Evolutionary conservation across 2,329 filamentous ascomycete species (phyloP), one percentile per base, ranked within the genome.

Genomic region (Fusarium stilboides): DNA sequence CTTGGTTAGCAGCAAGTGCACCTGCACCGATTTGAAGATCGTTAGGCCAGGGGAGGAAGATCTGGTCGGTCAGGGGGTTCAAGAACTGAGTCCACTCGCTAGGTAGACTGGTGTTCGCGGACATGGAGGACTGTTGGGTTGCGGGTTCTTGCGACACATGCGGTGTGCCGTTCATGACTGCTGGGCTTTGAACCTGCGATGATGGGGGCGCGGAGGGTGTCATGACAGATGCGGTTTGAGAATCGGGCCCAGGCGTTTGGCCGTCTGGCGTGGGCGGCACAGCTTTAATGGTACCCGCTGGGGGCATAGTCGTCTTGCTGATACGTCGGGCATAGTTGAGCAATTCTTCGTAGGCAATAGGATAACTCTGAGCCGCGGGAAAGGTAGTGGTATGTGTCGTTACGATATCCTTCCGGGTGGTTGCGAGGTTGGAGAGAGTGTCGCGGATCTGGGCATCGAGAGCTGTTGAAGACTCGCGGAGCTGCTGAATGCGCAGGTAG

Each of bases 321-420:
- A 97, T 96, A 68, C 91, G 89, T 43, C 91, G 91, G 22, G 93
- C 93, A 77, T 93, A 96, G 65, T 84, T 86, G 22, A 97, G 88
- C 0, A 97, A 87, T 70, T 94, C 91, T 44, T 89, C 86, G 75
- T 94, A 93, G 5, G 86, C 86, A 50, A 96, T 86, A 12, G 84
- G 80, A 70, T 86, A 84, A 75, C 83, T 86, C 3, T 84, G 80
- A 6, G 79, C 80, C 8, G 84, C 77, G 7, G 87, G 84, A 68
- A 88, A 87, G 22, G 80, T 81, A 8, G 88, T 90, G 2, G 86
- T 85, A 4, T 87, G 85, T 1, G 89, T 89, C 26, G 86, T 84
- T 42, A 90, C 86, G 40, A 96, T 88, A 70, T 94, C 92, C 72
- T 88, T 90, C 73, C 93, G 91, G 47, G 92, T 89, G 56, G 87